Conservation (phyloP, 306 rosid genomes). For the Malus orientalis region DNA sequence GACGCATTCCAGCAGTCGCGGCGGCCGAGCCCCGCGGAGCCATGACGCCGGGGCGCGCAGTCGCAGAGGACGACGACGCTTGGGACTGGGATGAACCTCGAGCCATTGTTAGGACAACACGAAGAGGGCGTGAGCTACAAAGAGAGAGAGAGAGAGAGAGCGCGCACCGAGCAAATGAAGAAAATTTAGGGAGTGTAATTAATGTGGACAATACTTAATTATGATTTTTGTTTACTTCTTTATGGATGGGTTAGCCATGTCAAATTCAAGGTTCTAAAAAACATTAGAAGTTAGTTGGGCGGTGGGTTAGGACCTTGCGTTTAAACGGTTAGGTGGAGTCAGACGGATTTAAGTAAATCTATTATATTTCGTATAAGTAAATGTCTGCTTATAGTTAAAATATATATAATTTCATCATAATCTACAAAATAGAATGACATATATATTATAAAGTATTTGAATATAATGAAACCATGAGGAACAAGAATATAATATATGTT, state of each 20-base stretch:
- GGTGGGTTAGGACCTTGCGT: too few relatives aligned
- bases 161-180: neutral
- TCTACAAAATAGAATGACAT: too few relatives aligned
- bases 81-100: slow-evolving; percentile 93
- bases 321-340: accelerated
- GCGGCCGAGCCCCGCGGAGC: slow-evolving; percentile 97
- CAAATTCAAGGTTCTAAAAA: too few relatives aligned
- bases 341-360: too few relatives aligned
- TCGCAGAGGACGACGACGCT: slow-evolving; percentile 34
- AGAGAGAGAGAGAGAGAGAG: neutral
- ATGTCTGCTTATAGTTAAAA: too few relatives aligned
- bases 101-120: slow-evolving; percentile 39
- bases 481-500: too few relatives aligned
- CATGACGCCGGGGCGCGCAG: slow-evolving; percentile 52
- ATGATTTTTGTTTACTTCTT: too few relatives aligned
- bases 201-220: neutral
- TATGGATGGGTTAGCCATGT: neutral
- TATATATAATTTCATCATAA: too few relatives aligned
- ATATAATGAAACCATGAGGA: too few relatives aligned
- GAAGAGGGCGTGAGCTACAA: neutral
- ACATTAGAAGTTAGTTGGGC: too few relatives aligned
- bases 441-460: too few relatives aligned
- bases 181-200: neutral
- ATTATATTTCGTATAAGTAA: too few relatives aligned
- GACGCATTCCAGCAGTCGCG: slow-evolving; percentile 83